Evolutionary conservation across 2,329 filamentous ascomycete species (phyloP), one percentile per base, ranked within the genome.

Genomic region (Aspergillus jensenii): DNA sequence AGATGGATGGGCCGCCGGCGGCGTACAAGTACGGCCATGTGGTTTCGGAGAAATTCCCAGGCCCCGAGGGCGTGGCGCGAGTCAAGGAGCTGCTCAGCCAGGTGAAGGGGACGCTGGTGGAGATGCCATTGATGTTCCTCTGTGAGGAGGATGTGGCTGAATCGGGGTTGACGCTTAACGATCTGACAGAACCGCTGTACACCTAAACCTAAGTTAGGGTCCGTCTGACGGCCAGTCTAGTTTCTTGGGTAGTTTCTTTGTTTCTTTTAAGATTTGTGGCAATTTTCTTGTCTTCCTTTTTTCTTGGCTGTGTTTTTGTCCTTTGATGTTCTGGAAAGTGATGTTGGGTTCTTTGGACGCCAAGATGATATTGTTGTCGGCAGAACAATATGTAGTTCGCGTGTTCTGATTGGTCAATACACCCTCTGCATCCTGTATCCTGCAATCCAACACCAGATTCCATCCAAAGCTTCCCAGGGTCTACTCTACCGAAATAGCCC

Each of bases 91-190:
- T 86, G 76, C 77, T 93, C 55, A 80, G 81, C 55, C 81, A 84
- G 54, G 80, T 93, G 40, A 83, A 86, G 59, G 90, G 90, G 2
- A 90, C 83, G 8, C 75, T 92, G 46, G 89, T 97, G 7, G 90
- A 96, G 80, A 97, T 97, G 93, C 91, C 92, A 27, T 79, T 97
- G 65, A 81, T 91, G 64, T 97, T 97, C 79, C 78, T 96, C 72
- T 88, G 89, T 67, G 89, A 92, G 35, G 84, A 91, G 67, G 92
- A 97, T 72, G 87, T 97, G 73, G 93, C 93, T 4, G 88, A 92
- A 81, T 85, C 91, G 65, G 91, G 92, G 0, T 67, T 96, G 67
- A 82, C 83, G 21, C 76, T 92, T 62, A 92, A 93, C 76, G 81
- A 82, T 25, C 74, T 91, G 66, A 92, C 90, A 1, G 84, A 90